Evolutionary conservation across 192 early-diverging fungal species (phyloP).

Genomic region (Radiomyces spectabilis): DNA sequence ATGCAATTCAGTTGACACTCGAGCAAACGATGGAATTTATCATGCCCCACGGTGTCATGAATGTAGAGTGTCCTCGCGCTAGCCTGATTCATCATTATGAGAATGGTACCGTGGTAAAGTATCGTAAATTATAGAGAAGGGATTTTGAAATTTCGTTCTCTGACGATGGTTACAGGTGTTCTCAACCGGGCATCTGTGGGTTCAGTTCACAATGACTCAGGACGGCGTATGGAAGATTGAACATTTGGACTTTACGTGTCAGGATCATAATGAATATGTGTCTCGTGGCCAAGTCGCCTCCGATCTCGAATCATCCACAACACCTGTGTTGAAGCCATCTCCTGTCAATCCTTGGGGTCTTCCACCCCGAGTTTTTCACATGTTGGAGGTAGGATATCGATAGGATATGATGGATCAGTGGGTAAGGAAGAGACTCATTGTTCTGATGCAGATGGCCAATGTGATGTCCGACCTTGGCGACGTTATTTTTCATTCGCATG

Average conservation of each 20-base stretch:
- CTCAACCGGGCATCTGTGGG: slow-evolving; percentile 12
- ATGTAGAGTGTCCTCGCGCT: slow-evolving; percentile 16
- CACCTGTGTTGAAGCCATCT: slow-evolving; percentile 1
- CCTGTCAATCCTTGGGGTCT: slow-evolving; percentile 10
- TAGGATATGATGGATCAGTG: not conserved
- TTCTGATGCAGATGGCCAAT: too few species aligned
- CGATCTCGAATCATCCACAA: not conserved
- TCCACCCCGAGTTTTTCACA: slow-evolving; percentile 7
- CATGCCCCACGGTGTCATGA: slow-evolving; percentile 4
- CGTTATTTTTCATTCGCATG: too few species aligned
- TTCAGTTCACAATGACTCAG: slow-evolving; percentile 1
- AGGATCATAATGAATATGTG: slow-evolving; percentile 10
- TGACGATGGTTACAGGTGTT: slow-evolving; percentile 7
- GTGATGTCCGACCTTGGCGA: too few species aligned
- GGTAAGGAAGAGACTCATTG: not conserved
- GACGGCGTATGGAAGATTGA: slow-evolving; percentile 15
- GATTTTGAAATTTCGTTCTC: not conserved
- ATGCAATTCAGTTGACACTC: slow-evolving; percentile 12
- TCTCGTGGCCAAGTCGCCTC: not conserved
- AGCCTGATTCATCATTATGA: slow-evolving; percentile 14
- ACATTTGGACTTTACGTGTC: slow-evolving; percentile 8
- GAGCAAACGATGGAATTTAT: slow-evolving; percentile 19
- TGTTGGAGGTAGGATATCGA: slow-evolving; percentile 6
- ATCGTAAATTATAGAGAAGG: not conserved
- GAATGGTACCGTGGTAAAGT: slow-evolving; percentile 12